Evolutionary conservation across 73 alveolate genomes (phyloP), one percentile per base, ranked within the genome.

Genomic region (Paramecium sexaurelia): DNA sequence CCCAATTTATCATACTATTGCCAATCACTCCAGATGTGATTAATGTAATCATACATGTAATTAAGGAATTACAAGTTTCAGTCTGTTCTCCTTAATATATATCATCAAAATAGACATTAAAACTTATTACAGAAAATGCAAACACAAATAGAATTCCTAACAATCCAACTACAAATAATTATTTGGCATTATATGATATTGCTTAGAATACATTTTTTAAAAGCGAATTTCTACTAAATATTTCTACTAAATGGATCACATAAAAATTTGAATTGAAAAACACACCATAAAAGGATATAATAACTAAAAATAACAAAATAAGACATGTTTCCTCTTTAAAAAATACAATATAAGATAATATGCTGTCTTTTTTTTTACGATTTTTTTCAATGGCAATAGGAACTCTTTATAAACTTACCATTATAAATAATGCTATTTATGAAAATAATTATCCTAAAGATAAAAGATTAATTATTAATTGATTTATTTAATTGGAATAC

Each of bases 11-110:
- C 69, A 55, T 86, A 5, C 78, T 39, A 56, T 55, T 86, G 13
- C 93, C 93, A 57, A 86, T 75, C 1, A 86, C 93, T 0, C 93
- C 93, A 3, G 93, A 86, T 7, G 85, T 71, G 6, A 75, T 61
- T 36, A 86, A 75, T n/a, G 93, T 86, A 6, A 86, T 86, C 93
- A 86, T 86, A 32, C 93, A 86, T n/a, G 88, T 29, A 5, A 86
- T 27, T 29, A 86, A 55, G 6, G 93, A 57, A 32, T 86, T 51
- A 36, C 93, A 86, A 35, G 67, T 61, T 13, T 57, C 85, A 56
- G 36, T 36, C 4, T 40, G 61, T 33, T 86, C 93, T 36, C 71
- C 93, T n/a, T 40, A 15, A 39, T 86, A 86, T 1, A 86, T 51
- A 35, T 86, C 93, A 61, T 86, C 85, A 9, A 61, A 33, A 61